Base-by-base conservation (phyloP, 768 basidiomycete genomes). In the Hygrophorus pudorinus region DNA sequence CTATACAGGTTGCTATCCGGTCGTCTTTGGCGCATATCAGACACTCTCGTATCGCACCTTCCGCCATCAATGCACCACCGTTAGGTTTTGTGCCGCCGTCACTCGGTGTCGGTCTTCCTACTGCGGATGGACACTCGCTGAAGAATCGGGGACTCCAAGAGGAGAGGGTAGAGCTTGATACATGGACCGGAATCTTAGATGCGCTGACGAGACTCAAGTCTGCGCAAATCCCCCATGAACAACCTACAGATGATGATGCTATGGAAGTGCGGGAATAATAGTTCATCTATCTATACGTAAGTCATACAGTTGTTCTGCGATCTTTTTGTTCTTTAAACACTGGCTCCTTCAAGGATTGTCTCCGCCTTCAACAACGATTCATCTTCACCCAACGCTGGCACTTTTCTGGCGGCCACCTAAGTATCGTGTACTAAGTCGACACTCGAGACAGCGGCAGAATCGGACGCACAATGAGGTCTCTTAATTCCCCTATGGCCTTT, bases 51-150 rank as follows among this genome's bases (percentile, higher is more conserved):
- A 85, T 89, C 56, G 82, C 86, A 33, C 85, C 86, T 7, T 84
- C 85, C n/a, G 80, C 85, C n/a, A 86, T 90, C 54, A 82, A 81
- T 39, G 85, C 86, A 1, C 85, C 85, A 28, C 73, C 78, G 5
- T 73, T 71, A 0, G 77, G 75, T 20, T 85, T 86, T 56, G 65
- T 87, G 8, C 86, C 85, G 5, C 80, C 85, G 3, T 80, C 84
- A 5, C 75, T 86, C 12, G 86, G 86, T 5, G 84, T 87, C 10
- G 82, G 83, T 3, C 70, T 85, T 42, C 83, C 86, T 2, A 53
- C 68, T 9, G 50, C 57, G 17, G 50, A 56, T 5, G 64, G 65
- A 24, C 56, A 61, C 32, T 50, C 63, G 3, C 51, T 59, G 17
- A 60, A 53, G 55, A 76, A 65, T 52, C 73, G 77, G 34, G 85